These are phyloP conservation scores for Rhizomucor miehei DNA, from an alignment of 371 early-diverging fungal genomes.

Conservation along the genomic window DNA sequence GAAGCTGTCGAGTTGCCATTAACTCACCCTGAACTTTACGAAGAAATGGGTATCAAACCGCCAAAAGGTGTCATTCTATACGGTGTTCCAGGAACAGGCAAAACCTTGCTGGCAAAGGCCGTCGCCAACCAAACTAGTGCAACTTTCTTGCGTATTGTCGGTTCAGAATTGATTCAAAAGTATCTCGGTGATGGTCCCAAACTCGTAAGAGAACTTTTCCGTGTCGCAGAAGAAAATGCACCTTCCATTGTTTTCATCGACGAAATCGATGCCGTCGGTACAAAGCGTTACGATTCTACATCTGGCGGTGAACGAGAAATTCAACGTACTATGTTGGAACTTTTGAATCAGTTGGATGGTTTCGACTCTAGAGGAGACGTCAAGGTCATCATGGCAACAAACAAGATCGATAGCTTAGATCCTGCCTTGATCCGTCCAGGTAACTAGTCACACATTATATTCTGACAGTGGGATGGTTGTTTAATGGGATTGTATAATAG, in stretches of 20 bases:
- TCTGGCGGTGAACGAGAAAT: slow-evolving; percentile 99
- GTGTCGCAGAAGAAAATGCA: slow-evolving; percentile 98
- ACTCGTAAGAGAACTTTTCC: slow-evolving; percentile 98
- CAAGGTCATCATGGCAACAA: slow-evolving; percentile 99
- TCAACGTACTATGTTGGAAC: slow-evolving; percentile 99
- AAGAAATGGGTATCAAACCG: slow-evolving; percentile 99
- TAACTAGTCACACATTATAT: slow-evolving; percentile 8
- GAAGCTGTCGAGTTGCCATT: slow-evolving; percentile 99
- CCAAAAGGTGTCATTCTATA: slow-evolving; percentile 99
- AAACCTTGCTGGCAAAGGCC: slow-evolving; percentile 99
- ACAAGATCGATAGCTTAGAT: slow-evolving; percentile 98
- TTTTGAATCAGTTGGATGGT: slow-evolving; percentile 99
- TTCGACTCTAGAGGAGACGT: slow-evolving; percentile 99
- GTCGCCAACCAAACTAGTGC: slow-evolving; percentile 99
- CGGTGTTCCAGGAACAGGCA: slow-evolving; percentile 98
- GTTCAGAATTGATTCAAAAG: slow-evolving; percentile 99
- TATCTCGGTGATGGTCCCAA: slow-evolving; percentile 99
- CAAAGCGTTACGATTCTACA: slow-evolving; percentile 97
- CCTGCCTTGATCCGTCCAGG: slow-evolving; percentile 99
- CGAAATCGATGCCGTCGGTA: slow-evolving; percentile 99
- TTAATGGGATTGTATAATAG: slow-evolving; percentile 11
- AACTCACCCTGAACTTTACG: slow-evolving; percentile 99
- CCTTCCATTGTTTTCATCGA: slow-evolving; percentile 99
- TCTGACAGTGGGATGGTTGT: neutral
- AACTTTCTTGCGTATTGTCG: slow-evolving; percentile 99